A percentile compares a stretch with the other conserved stretches of the same genome.
Evolutionary conservation across 306 rosid species (phyloP).

Genomic region (Oxytropis ochrocephala): DNA sequence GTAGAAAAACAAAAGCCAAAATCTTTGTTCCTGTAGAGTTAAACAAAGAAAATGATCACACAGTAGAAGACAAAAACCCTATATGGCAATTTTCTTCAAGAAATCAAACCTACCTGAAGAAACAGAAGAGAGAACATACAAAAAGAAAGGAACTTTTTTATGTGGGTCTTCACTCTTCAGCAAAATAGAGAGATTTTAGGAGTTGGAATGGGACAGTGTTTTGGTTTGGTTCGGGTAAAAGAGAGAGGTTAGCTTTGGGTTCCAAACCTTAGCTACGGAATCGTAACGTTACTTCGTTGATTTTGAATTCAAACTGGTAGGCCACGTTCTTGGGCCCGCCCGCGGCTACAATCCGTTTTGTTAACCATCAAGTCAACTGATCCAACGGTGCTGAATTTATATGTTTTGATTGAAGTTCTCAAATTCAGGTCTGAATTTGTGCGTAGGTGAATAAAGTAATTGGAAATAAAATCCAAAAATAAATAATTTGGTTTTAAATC

Average conservation of each 20-base stretch:
- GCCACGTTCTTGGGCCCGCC: conserved; percentile 13
- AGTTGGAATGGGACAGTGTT: conserved; percentile 5
- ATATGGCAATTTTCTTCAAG: background rate
- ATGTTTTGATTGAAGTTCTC: background rate
- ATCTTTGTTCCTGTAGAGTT: conserved; percentile 10
- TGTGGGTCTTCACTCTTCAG: conserved; percentile 5
- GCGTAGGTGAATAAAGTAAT: background rate
- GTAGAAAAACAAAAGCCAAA: background rate
- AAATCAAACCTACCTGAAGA: background rate
- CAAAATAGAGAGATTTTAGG: background rate
- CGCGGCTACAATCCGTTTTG: background rate
- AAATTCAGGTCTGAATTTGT: background rate
- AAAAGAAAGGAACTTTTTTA: conserved; percentile 9
- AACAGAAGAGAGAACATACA: background rate
- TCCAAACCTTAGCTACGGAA: conserved; percentile 23
- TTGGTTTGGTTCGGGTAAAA: conserved; percentile 3
- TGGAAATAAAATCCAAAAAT: background rate
- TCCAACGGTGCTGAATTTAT: background rate
- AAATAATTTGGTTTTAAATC: background rate
- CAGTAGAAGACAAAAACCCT: background rate
- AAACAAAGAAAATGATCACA: conserved; percentile 10
- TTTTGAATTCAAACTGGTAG: conserved; percentile 34
- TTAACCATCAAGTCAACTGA: conserved; percentile 3
- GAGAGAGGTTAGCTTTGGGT: conserved; percentile 7
- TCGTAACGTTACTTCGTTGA: conserved; percentile 24